Evolutionary conservation across 768 basidiomycete species (phyloP).

Genomic region (Kwoniella sp.): DNA sequence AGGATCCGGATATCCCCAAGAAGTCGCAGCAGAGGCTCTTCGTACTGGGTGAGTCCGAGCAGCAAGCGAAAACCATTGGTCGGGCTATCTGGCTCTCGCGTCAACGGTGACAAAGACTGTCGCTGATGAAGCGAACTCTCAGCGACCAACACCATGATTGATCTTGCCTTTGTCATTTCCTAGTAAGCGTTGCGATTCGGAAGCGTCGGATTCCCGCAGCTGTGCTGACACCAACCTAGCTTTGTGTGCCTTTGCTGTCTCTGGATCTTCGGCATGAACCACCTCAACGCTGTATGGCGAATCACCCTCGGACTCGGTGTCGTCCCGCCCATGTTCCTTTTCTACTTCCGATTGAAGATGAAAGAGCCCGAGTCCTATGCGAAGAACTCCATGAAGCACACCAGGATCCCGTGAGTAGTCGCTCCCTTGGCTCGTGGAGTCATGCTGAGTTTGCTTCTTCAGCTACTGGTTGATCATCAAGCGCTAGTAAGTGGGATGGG

Average conservation of each 20-base stretch:
- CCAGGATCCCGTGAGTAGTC: constrained; percentile 60
- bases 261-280: constrained; percentile 80
- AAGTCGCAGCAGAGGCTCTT: constrained; percentile 82
- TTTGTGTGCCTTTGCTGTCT: constrained; percentile 61
- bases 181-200: constrained; percentile 1
- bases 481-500: constrained; percentile 56
- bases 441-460: not conserved
- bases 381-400: constrained; percentile 72
- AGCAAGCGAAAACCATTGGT: not conserved
- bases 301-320: constrained; percentile 77
- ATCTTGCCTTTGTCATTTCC: constrained; percentile 58
- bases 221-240: not conserved
- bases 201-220: not conserved
- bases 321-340: constrained; percentile 72
- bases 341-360: constrained; percentile 82
- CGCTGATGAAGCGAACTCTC: constrained; percentile 45
- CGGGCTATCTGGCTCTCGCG: not conserved
- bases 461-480: constrained; percentile 62
- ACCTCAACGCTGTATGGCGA: constrained; percentile 83
- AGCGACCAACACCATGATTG: constrained; percentile 89
- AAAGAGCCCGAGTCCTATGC: constrained; percentile 66
- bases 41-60: constrained; percentile 50
- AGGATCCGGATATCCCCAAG: constrained; percentile 69
- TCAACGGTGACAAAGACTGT: not conserved
- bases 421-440: too few species aligned